These are phyloP conservation scores for Aspergillus arachidicola DNA, from an alignment of 2,329 filamentous ascomycete species.

Conservation along the genomic window DNA sequence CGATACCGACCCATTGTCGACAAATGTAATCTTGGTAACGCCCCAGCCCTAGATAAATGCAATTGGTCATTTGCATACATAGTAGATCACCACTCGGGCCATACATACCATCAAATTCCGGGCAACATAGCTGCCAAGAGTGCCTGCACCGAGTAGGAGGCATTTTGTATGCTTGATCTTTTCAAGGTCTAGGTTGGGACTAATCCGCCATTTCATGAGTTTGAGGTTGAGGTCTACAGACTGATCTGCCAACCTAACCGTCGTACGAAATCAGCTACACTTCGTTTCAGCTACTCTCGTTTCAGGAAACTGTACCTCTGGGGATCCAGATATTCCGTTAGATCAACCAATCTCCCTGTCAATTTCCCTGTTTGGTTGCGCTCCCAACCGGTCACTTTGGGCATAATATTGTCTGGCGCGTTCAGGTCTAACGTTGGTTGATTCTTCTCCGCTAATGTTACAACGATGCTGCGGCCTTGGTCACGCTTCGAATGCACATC, in stretches of 20 bases:
- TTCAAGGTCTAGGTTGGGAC: slow-evolving; percentile 83
- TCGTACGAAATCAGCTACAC: slow-evolving; percentile 2
- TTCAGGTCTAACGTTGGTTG: slow-evolving; percentile 29
- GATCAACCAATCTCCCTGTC: slow-evolving; percentile 73
- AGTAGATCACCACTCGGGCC: not conserved
- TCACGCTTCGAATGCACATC: slow-evolving; percentile 78
- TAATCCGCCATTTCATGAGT: slow-evolving; percentile 98
- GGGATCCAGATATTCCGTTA: slow-evolving; percentile 94
- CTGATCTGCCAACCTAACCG: slow-evolving; percentile 73
- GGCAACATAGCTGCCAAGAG: slow-evolving; percentile 90
- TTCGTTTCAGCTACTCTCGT: not conserved
- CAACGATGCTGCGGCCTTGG: slow-evolving; percentile 77
- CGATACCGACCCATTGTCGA: slow-evolving; percentile 90
- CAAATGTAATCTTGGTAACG: slow-evolving; percentile 89
- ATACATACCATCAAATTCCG: slow-evolving; percentile 71
- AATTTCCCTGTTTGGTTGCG: slow-evolving; percentile 78
- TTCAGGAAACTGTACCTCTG: slow-evolving; percentile 50
- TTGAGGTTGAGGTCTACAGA: slow-evolving; percentile 96
- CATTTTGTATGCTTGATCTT: slow-evolving; percentile 88
- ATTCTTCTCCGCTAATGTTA: slow-evolving; percentile 58
- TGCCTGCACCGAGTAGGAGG: slow-evolving; percentile 87
- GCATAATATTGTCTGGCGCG: slow-evolving; percentile 54
- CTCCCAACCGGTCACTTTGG: slow-evolving; percentile 96
- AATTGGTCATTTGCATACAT: not conserved
- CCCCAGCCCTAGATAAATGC: slow-evolving; percentile 70